A percentile compares a stretch with the other conserved stretches of the same genome.
Evolutionary conservation across 169 alveolate species (phyloP).

Genomic region (Fabrea salina): DNA sequence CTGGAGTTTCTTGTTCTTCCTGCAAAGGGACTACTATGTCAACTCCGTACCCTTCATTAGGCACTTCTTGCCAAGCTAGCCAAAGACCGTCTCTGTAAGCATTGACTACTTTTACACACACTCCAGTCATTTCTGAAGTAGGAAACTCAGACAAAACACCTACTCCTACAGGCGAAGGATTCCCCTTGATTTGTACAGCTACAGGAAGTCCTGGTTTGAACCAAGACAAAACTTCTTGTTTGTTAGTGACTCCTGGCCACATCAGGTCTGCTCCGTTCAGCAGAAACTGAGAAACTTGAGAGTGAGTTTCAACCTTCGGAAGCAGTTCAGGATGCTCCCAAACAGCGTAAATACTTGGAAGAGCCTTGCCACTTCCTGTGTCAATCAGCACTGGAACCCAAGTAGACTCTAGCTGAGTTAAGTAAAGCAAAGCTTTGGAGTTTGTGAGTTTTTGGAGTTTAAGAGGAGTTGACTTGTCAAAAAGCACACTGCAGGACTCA

Average conservation of each 20-base stretch:
- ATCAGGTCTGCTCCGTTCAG: constrained; percentile 56
- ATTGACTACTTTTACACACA: constrained; percentile 45
- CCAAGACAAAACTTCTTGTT: neutral
- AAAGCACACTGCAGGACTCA: neutral
- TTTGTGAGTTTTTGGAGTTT: neutral
- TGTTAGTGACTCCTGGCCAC: constrained; percentile 51
- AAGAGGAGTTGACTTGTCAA: neutral
- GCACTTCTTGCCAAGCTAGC: constrained; percentile 29
- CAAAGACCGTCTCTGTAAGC: constrained; percentile 41
- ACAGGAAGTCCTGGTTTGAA: neutral
- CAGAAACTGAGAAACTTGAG: constrained; percentile 1
- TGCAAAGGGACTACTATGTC: neutral
- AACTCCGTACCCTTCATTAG: constrained; percentile 21
- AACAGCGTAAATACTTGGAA: neutral
- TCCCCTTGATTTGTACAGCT: neutral
- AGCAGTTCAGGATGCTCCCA: constrained; percentile 17
- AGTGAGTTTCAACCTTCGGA: neutral
- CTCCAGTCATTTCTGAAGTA: constrained; percentile 31
- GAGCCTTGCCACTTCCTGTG: neutral
- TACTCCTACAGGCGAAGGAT: constrained; percentile 45
- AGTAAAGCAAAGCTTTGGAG: neutral
- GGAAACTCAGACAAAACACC: constrained; percentile 29
- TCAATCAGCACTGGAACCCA: constrained; percentile 13
- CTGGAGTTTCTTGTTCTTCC: constrained; percentile 5
- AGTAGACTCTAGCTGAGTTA: neutral